These are phyloP conservation scores for Westerdykella aurantiaca DNA, from an alignment of 2,329 filamentous ascomycete genomes.

Conservation along the genomic window DNA sequence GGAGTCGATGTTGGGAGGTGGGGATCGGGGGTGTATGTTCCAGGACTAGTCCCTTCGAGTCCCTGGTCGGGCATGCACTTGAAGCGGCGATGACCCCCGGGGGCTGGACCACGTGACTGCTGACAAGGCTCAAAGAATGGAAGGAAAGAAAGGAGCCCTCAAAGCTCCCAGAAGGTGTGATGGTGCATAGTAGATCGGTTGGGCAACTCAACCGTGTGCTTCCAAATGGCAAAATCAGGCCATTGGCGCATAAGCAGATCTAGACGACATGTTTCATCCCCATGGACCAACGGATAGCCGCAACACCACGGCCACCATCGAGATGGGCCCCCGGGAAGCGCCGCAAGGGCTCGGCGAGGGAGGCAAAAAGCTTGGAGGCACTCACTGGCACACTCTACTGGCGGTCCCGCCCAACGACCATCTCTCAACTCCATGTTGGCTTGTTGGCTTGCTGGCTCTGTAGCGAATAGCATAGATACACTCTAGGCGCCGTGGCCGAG, in stretches of 20 bases:
- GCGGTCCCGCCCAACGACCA: no score
- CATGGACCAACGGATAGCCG: conserved; percentile 5
- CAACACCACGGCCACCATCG: conserved; percentile 9
- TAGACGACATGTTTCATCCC: conserved; percentile 11
- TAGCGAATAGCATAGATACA: no score
- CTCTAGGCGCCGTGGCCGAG: no score
- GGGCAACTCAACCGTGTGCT: no score
- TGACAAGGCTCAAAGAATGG: background rate
- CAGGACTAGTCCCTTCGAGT: conserved; percentile 1
- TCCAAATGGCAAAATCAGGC: no score
- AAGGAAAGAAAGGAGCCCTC: no score
- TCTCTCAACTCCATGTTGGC: no score
- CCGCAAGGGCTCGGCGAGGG: conserved; percentile 9
- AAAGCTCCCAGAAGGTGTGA: no score
- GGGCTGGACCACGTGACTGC: conserved; percentile 8
- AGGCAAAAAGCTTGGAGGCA: conserved; percentile 9
- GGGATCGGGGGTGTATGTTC: conserved; percentile 1
- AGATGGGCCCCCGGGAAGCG: background rate
- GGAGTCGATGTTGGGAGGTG: conserved; percentile 2
- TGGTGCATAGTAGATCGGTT: no score
- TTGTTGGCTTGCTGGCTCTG: no score
- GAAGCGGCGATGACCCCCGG: conserved; percentile 7
- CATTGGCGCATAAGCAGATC: conserved; percentile 1
- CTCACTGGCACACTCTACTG: background rate
- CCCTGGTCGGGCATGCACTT: background rate